These are phyloP conservation scores for Lactarius akahatsu DNA, from an alignment of 768 basidiomycete species.

Conservation along the genomic window DNA sequence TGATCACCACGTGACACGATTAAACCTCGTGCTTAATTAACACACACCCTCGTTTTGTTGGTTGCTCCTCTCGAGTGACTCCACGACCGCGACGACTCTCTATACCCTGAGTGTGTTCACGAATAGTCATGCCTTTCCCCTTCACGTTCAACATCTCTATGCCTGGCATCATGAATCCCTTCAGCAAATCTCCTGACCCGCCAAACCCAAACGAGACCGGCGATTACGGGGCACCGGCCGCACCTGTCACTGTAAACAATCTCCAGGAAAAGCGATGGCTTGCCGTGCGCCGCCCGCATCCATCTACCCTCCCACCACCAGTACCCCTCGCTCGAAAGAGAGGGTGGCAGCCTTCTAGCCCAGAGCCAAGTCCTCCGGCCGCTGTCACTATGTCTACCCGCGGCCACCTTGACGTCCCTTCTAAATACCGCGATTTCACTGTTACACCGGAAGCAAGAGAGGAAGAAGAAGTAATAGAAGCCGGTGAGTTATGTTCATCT, in stretches of 20 bases:
- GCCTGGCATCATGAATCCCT: conserved; percentile 68
- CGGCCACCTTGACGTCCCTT: conserved; percentile 70
- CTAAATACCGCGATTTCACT: conserved; percentile 52
- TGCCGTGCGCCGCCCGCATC: conserved; percentile 29
- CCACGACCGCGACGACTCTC: conserved; percentile 2
- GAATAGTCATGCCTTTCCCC: conserved; percentile 50
- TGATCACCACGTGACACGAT: conserved; percentile 5
- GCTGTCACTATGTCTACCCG: conserved; percentile 52
- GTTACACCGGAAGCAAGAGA: conserved; percentile 31
- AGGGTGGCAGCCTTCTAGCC: conserved; percentile 68
- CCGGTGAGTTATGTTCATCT: conserved; percentile 38
- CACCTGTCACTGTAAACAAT: conserved; percentile 30
- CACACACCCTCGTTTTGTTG: background rate
- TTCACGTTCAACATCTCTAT: conserved; percentile 71
- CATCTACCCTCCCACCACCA: conserved; percentile 42
- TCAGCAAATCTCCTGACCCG: conserved; percentile 33
- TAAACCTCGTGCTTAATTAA: background rate
- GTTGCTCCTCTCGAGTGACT: background rate
- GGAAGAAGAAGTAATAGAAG: conserved; percentile 44
- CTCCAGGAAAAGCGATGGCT: conserved; percentile 30
- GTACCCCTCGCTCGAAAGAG: conserved; percentile 55
- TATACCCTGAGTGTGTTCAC: background rate
- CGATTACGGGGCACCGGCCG: conserved; percentile 20
- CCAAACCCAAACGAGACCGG: conserved; percentile 33
- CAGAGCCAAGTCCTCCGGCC: conserved; percentile 54